Evolutionary conservation across 129 eudicot genomes (phyloP).

Genomic region (Cynara cardunculus): DNA sequence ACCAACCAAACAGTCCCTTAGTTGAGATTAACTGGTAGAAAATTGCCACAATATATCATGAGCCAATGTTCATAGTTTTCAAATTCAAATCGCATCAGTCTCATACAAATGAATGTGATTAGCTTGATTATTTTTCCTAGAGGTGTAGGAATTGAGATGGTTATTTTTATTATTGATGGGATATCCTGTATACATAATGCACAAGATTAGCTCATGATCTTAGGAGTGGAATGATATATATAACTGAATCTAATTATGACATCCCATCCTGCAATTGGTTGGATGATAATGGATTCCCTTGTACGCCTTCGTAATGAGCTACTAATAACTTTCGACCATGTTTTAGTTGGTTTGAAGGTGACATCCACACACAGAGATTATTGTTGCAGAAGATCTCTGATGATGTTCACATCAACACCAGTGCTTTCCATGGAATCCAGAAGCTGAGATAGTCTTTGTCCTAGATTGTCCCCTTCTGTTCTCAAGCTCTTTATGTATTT

Average conservation of each 20-base stretch:
- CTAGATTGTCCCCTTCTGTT: conserved; percentile 45
- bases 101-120: neutral
- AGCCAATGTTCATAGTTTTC: neutral
- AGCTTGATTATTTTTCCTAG: no score
- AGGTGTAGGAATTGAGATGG: neutral
- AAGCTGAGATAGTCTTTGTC: conserved; percentile 42
- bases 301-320: neutral
- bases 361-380: conserved; percentile 7
- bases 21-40: no score
- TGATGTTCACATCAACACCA: conserved; percentile 36
- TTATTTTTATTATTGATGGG: neutral
- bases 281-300: neutral
- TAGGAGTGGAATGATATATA: neutral
- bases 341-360: neutral
- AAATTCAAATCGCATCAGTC: neutral
- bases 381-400: conserved; percentile 49
- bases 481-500: conserved; percentile 58
- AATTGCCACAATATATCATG: neutral
- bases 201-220: neutral
- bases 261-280: neutral
- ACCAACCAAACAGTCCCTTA: no score
- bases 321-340: neutral
- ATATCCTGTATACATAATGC: neutral
- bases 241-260: neutral
- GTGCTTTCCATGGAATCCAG: conserved; percentile 39